phyloP scores from a whole-genome alignment of 768 basidiomycete species.

The Lactarius pseudohatsudake region DNA sequence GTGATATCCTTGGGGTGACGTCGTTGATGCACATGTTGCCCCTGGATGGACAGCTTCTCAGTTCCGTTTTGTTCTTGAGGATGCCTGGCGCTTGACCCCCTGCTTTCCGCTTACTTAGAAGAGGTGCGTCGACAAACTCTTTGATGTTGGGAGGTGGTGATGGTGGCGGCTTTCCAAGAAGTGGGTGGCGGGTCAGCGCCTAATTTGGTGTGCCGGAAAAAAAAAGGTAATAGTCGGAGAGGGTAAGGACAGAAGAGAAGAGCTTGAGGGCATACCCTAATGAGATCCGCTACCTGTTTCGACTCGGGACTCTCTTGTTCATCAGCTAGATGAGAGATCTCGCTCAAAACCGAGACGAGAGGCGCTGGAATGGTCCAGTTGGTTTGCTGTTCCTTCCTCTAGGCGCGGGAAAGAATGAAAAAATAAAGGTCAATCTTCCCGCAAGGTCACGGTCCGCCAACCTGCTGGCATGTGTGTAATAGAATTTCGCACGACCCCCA shows the following conservation, averaged over 20 bases:
- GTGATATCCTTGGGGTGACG: slow-evolving; percentile 3
- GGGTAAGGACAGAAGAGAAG: slow-evolving; percentile 12
- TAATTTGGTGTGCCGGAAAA: neutral
- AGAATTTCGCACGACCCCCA: slow-evolving; percentile 43
- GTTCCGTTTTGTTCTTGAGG: neutral
- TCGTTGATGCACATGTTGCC: slow-evolving; percentile 20
- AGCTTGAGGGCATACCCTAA: slow-evolving; percentile 26
- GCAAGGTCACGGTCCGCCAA: slow-evolving; percentile 31
- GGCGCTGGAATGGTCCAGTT: slow-evolving; percentile 22
- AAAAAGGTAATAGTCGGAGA: neutral
- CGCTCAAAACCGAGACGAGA: slow-evolving; percentile 18
- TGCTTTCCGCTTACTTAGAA: slow-evolving; percentile 1
- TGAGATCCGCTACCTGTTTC: slow-evolving; percentile 26
- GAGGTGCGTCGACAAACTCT: neutral
- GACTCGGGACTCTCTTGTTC: slow-evolving; percentile 17
- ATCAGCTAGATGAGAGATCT: slow-evolving; percentile 18
- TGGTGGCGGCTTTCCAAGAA: slow-evolving; percentile 12
- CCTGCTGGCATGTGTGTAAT: slow-evolving; percentile 45
- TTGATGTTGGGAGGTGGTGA: neutral
- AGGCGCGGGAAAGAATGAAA: neutral
- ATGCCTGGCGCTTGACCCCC: neutral
- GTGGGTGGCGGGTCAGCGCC: neutral
- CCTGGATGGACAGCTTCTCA: slow-evolving; percentile 18
- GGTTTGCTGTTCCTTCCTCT: slow-evolving; percentile 25
- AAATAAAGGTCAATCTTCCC: slow-evolving; percentile 11